Percentiles rank a stretch among this genome's conserved stretches.
These are phyloP conservation scores for Colletotrichum sp. DNA, from an alignment of 2,329 filamentous ascomycete genomes.

Conservation along the genomic window DNA sequence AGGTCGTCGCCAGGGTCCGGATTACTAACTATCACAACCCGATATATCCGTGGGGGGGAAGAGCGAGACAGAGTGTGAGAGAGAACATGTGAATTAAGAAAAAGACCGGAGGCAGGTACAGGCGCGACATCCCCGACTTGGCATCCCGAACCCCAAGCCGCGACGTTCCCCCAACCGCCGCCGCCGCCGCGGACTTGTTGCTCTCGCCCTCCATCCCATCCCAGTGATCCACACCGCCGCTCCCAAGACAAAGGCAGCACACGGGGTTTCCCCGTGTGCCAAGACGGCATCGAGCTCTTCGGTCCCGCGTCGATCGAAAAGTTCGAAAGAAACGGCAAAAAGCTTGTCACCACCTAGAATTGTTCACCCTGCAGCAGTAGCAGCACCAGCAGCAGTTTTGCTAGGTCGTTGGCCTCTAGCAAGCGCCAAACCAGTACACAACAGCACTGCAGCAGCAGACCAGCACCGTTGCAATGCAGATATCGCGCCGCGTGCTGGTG, in stretches of 20 bases:
- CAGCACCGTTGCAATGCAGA: not conserved
- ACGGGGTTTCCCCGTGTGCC: not conserved
- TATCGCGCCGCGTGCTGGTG: not conserved
- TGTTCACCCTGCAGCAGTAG: not conserved
- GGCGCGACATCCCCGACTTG: not conserved
- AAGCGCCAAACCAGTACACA: not conserved
- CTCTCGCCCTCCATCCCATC: not conserved
- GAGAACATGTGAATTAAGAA: not conserved
- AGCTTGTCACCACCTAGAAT: not conserved
- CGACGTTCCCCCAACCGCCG: not conserved
- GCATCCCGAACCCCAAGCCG: not conserved
- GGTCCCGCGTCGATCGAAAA: not conserved
- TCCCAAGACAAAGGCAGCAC: not conserved
- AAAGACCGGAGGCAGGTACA: not conserved
- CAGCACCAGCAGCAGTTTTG: not conserved
- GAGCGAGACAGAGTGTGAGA: too few relatives aligned
- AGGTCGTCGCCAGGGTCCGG: not conserved
- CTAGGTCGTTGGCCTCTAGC: not conserved
- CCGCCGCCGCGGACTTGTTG: slow-evolving; percentile 2
- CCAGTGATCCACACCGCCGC: slow-evolving; percentile 4
- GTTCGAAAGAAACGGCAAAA: not conserved
- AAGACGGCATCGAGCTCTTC: slow-evolving; percentile 1
- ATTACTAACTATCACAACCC: not conserved
- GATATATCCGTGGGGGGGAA: not conserved
- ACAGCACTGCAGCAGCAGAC: not conserved